A percentile compares a stretch with the other conserved stretches of the same genome.
phyloP scores from a whole-genome alignment of 1,139 yeast genomes.

The Pneumocystis canis region DNA sequence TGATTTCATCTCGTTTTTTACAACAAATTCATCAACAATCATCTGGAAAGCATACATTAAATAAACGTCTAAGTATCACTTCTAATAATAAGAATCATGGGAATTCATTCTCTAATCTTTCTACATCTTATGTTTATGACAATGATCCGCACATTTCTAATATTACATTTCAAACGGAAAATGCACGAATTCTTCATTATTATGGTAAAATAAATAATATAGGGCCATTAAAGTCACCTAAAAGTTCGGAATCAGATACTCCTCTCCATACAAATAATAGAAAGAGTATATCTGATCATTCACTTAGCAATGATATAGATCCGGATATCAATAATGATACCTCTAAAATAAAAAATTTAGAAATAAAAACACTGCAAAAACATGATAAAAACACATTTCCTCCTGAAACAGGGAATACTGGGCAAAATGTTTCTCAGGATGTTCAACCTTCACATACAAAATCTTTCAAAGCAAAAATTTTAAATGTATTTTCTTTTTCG shows the following conservation, averaged over 20 bases:
- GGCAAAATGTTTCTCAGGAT: neutral
- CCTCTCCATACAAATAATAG: neutral
- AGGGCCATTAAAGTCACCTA: neutral
- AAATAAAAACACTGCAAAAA: neutral
- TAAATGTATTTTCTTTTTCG: neutral
- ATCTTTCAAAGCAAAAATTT: neutral
- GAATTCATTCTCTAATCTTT: neutral
- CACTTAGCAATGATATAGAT: neutral
- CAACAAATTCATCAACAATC: neutral
- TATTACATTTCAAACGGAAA: neutral
- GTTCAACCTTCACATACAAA: neutral
- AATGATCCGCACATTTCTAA: neutral
- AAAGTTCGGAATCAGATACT: neutral
- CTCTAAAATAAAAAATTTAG: neutral
- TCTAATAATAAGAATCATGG: neutral
- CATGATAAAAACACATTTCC: neutral
- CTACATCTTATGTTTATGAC: neutral
- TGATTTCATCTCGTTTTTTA: neutral
- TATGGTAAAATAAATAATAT: neutral
- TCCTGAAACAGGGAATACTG: neutral
- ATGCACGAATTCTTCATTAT: neutral
- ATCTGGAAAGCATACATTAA: neutral
- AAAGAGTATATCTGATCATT: neutral
- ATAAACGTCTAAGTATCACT: neutral
- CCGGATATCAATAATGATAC: neutral